Evolutionary conservation across 345 rosid genomes (phyloP).

Genomic region (Populus alba): DNA sequence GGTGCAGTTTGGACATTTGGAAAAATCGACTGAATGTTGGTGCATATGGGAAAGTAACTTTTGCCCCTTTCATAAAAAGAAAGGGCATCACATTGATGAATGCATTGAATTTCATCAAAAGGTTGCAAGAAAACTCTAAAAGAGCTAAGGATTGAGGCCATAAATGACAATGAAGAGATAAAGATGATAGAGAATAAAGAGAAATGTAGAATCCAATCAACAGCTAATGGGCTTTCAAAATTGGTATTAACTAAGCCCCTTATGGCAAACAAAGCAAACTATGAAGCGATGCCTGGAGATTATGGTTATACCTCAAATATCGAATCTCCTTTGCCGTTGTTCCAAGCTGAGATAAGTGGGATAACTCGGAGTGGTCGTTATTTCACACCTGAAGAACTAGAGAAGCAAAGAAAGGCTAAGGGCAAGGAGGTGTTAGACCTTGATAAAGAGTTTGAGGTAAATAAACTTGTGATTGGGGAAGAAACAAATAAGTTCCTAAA

Average conservation of each 20-base stretch:
- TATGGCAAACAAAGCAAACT: too few relatives aligned
- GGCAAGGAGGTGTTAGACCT: background rate
- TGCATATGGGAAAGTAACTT: fast-evolving
- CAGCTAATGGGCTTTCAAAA: background rate
- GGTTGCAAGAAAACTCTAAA: fast-evolving
- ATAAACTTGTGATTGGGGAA: background rate
- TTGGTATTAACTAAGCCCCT: background rate
- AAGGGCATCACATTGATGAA: background rate
- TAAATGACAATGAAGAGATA: fast-evolving
- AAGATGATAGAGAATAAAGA: too few relatives aligned
- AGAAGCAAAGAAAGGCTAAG: too few relatives aligned
- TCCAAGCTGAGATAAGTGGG: too few relatives aligned
- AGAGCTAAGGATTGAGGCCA: background rate
- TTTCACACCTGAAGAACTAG: too few relatives aligned
- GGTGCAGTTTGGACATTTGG: fast-evolving
- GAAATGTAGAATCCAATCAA: background rate
- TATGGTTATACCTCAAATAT: too few relatives aligned
- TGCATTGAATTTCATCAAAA: too few relatives aligned
- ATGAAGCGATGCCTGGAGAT: background rate
- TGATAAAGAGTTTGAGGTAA: too few relatives aligned
- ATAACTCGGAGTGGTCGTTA: too few relatives aligned
- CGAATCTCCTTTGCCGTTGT: too few relatives aligned
- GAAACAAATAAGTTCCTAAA: too few relatives aligned
- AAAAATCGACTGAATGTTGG: fast-evolving
- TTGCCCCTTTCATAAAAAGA: background rate